Conservation (phyloP, 768 basidiomycete species). For the Lactarius hatsudake region DNA sequence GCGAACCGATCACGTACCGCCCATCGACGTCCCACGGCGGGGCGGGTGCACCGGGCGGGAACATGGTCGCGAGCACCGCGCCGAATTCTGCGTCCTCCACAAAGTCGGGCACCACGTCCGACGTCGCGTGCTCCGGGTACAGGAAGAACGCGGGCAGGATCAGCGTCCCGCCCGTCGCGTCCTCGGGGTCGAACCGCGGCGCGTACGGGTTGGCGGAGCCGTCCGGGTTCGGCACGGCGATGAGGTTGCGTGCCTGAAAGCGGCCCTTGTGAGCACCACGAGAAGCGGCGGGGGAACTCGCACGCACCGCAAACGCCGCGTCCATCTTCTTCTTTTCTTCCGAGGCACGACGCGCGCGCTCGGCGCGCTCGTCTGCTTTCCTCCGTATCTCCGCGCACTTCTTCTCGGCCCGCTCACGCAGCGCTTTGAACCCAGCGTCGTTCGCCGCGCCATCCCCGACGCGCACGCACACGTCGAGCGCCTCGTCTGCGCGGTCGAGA, state of each 20-base stretch:
- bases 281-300: conserved; percentile 1
- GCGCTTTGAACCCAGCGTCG: conserved; percentile 50
- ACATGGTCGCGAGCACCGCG: conserved; percentile 76
- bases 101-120: conserved; percentile 86
- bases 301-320: conserved; percentile 62
- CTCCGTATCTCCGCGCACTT: conserved; percentile 49
- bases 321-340: conserved; percentile 54
- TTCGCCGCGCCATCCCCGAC: conserved; percentile 59
- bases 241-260: conserved; percentile 68
- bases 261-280: conserved; percentile 3
- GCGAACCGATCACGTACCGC: conserved; percentile 60
- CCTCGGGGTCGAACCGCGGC: conserved; percentile 67
- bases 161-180: conserved; percentile 55
- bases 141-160: conserved; percentile 89
- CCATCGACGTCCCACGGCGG: conserved; percentile 75
- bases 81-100: conserved; percentile 81
- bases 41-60: conserved; percentile 62
- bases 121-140: conserved; percentile 86
- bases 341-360: conserved; percentile 47
- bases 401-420: conserved; percentile 48
- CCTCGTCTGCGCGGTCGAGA: conserved; percentile 75
- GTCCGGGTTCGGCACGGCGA: conserved; percentile 51
- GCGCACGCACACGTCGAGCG: conserved; percentile 74
- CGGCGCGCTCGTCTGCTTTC: conserved; percentile 48
- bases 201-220: conserved; percentile 52